These are phyloP conservation scores for Suillus plorans DNA, from an alignment of 768 basidiomycete genomes.

Conservation along the genomic window DNA sequence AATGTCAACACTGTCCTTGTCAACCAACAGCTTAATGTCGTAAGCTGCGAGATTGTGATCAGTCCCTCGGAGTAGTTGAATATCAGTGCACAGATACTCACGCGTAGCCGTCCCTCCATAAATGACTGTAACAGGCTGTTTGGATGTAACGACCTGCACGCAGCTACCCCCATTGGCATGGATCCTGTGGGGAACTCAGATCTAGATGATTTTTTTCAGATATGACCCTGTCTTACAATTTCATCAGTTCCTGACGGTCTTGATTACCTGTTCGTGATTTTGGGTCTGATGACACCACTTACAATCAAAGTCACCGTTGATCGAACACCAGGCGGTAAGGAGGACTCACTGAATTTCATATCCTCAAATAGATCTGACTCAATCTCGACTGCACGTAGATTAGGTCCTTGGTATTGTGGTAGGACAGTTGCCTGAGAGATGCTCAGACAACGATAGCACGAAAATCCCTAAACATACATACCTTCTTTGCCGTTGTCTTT, in stretches of 20 bases:
- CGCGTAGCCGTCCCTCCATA: conserved; percentile 72
- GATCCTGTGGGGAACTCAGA: conserved; percentile 46
- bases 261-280: conserved; percentile 64
- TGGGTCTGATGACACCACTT: conserved; percentile 77
- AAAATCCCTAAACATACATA: not conserved
- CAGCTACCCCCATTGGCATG: conserved; percentile 67
- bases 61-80: not conserved
- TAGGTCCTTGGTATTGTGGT: conserved; percentile 66
- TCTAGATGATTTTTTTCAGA: not conserved
- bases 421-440: conserved; percentile 52
- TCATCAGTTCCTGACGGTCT: conserved; percentile 69
- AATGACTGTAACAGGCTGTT: conserved; percentile 54
- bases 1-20: conserved; percentile 70
- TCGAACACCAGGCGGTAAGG: not conserved
- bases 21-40: conserved; percentile 67
- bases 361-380: conserved; percentile 69
- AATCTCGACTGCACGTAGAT: conserved; percentile 55
- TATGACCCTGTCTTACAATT: conserved; percentile 45
- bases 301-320: conserved; percentile 5
- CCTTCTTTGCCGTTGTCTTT: conserved; percentile 29
- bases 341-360: conserved; percentile 73
- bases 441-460: not conserved
- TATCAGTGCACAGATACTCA: conserved; percentile 35
- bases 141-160: conserved; percentile 57
- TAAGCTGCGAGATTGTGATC: conserved; percentile 45